A percentile compares a stretch with the other conserved stretches of the same genome.
These are phyloP conservation scores for Malus sylvestris DNA, from an alignment of 306 rosid species.

Conservation along the genomic window DNA sequence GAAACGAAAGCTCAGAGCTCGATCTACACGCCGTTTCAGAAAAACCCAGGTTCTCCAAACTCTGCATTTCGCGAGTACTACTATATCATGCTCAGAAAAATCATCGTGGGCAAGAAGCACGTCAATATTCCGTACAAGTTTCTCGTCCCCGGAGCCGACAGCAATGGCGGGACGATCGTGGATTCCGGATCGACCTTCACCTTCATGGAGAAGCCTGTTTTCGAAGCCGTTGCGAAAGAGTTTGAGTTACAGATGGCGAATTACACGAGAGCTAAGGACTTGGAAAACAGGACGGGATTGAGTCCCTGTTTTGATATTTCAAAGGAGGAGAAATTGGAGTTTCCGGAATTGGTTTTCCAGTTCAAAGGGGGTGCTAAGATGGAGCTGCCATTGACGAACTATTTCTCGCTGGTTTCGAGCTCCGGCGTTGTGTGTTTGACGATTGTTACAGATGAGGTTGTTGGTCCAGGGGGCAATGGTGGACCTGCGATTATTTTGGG, in stretches of 20 bases:
- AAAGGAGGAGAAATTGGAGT: constrained; percentile 8
- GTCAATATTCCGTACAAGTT: constrained; percentile 51
- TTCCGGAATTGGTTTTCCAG: constrained; percentile 54
- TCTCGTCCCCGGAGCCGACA: constrained; percentile 41
- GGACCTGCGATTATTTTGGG: constrained; percentile 89
- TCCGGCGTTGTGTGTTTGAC: constrained; percentile 50
- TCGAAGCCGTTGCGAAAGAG: constrained; percentile 36
- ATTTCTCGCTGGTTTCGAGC: constrained; percentile 42
- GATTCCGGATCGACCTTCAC: constrained; percentile 88
- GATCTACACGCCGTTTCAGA: constrained; percentile 61
- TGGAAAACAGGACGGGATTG: constrained; percentile 56
- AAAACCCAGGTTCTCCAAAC: constrained; percentile 32
- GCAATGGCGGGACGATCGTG: constrained; percentile 73
- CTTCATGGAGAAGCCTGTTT: constrained; percentile 57
- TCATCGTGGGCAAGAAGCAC: constrained; percentile 41
- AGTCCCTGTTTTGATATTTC: constrained; percentile 54
- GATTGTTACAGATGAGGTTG: constrained; percentile 27
- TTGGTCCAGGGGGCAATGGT: constrained; percentile 1
- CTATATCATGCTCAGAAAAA: constrained; percentile 46
- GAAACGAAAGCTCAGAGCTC: constrained; percentile 9
- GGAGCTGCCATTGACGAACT: constrained; percentile 47
- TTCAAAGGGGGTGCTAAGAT: constrained; percentile 87
- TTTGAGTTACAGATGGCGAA: constrained; percentile 56
- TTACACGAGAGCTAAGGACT: constrained; percentile 41
- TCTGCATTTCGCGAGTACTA: constrained; percentile 50